phyloP scores from a whole-genome alignment of 345 rosid species.

The Eucalyptus fibrosa region DNA sequence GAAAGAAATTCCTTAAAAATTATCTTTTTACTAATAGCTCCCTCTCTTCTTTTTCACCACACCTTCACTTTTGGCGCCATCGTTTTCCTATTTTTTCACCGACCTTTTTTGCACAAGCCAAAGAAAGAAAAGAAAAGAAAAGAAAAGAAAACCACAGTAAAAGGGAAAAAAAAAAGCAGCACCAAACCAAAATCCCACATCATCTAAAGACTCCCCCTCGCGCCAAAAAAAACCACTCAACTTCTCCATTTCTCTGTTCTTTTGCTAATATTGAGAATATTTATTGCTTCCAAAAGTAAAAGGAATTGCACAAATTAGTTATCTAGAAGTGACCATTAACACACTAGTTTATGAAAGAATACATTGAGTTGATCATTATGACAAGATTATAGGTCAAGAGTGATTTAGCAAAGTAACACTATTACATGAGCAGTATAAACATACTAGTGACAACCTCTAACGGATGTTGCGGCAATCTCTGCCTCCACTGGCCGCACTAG shows the following conservation, averaged over 20 bases:
- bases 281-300: no score
- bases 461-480: neutral
- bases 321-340: no score
- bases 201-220: neutral
- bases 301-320: no score
- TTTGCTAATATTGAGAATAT: no score
- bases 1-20: neutral
- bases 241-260: neutral
- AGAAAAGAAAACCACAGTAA: neutral
- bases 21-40: neutral
- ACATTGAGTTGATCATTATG: no score
- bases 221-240: neutral
- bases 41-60: neutral
- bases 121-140: no score
- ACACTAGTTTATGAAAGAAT: no score
- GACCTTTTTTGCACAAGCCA: neutral
- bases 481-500: neutral
- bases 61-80: neutral
- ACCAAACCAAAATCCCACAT: neutral
- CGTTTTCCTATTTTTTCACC: neutral
- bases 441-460: neutral
- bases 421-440: neutral
- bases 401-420: neutral
- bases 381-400: neutral
- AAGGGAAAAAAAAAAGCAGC: neutral